phyloP scores from a whole-genome alignment of 164 flowering plant species.

The Tetrastigma voinierianum region DNA sequence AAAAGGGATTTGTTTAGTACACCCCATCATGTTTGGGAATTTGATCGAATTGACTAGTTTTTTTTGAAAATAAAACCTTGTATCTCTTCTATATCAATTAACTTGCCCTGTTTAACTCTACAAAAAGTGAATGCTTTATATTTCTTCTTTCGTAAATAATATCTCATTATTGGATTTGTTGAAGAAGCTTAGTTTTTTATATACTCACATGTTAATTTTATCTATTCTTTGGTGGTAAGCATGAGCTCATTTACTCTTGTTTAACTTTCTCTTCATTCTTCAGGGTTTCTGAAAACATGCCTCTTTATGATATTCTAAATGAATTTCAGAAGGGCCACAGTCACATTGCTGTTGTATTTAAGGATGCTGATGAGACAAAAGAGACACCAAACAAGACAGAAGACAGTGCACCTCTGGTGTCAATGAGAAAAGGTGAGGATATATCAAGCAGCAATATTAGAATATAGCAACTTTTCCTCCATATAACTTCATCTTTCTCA shows the following conservation, averaged over 20 bases:
- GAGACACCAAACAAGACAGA: constrained; percentile 32
- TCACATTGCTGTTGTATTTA: constrained; percentile 85
- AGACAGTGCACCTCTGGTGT: constrained; percentile 27
- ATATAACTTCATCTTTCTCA: too few species aligned
- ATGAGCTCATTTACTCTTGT: constrained; percentile 4
- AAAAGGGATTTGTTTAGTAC: too few species aligned
- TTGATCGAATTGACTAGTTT: too few species aligned
- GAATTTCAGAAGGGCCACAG: constrained; percentile 96
- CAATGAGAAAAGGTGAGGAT: constrained; percentile 20
- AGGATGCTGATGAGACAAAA: constrained; percentile 42
- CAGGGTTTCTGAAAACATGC: constrained; percentile 79
- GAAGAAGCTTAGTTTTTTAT: not conserved
- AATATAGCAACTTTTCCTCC: not conserved
- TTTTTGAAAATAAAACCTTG: too few species aligned
- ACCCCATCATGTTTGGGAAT: too few species aligned
- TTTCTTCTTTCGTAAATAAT: too few species aligned
- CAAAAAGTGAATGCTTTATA: too few species aligned
- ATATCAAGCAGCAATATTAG: not conserved
- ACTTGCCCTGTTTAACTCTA: too few species aligned
- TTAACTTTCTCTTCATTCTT: constrained; percentile 13
- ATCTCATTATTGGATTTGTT: too few species aligned
- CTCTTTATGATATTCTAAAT: constrained; percentile 88
- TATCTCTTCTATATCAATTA: too few species aligned
- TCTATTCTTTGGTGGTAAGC: not conserved
- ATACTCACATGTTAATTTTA: too few species aligned